Conservation (phyloP, 208 protist genomes). For the Trypanosoma platydactyli region DNA sequence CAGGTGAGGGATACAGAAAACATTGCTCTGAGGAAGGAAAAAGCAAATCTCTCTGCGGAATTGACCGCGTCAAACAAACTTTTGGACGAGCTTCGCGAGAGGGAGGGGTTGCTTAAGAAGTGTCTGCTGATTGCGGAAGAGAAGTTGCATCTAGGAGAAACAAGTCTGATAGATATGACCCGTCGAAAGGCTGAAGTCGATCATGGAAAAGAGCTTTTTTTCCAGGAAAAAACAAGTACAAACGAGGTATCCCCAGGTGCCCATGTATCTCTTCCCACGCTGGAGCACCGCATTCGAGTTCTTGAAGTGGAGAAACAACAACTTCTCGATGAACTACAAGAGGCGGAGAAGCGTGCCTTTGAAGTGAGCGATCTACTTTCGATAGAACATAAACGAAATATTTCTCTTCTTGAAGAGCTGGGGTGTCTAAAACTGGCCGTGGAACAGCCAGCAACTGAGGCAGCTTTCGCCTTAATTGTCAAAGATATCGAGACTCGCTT, state of each 20-base stretch:
- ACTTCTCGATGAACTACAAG: constrained; percentile 24
- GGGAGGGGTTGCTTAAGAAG: constrained; percentile 6
- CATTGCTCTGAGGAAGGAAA: constrained; percentile 1
- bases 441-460: constrained; percentile 14
- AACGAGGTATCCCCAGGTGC: constrained; percentile 12
- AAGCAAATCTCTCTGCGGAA: constrained; percentile 10
- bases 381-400: constrained; percentile 13
- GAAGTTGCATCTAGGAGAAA: not conserved
- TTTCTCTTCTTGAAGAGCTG: constrained; percentile 20
- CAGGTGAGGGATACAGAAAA: constrained; percentile 3
- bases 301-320: constrained; percentile 29
- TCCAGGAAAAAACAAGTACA: not conserved
- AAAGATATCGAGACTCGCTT: constrained; percentile 26
- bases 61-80: constrained; percentile 1
- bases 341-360: constrained; percentile 16
- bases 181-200: not conserved
- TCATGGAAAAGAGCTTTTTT: not conserved
- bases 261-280: not conserved
- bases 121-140: constrained; percentile 6
- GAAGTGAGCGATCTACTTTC: constrained; percentile 26
- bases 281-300: constrained; percentile 21
- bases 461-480: constrained; percentile 24
- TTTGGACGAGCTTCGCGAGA: constrained; percentile 1
- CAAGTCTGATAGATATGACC: not conserved
- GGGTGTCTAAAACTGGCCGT: constrained; percentile 16